Base-by-base conservation (phyloP, 106 monocot species). In the Allium sativum region DNA sequence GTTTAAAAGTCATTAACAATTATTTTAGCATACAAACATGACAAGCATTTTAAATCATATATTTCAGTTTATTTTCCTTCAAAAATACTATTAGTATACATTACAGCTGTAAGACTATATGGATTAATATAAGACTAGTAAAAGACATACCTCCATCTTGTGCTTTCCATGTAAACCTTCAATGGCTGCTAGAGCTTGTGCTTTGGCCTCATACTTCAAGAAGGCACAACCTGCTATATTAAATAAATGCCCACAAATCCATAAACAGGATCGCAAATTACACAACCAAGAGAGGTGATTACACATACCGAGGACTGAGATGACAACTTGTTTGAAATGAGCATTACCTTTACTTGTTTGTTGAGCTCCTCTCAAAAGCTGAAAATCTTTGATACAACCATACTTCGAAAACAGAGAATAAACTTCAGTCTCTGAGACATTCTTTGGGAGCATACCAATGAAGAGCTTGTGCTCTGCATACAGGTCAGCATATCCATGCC, bases 391-490 rank as follows among this genome's bases (percentile, higher is more conserved):
- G 65, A 95, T 84, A 78, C 59, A 87, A 58, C 95, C 95, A 74
- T 95, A 87, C 43, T 68, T 82, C 19, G 84, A 87, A 73, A 95
- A 95, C 40, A 95, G 70, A 58, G 65, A 54, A 58, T 74, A 72
- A 64, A 95, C 70, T 73, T 95, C 95, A 50, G 71, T 71, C 31
- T 90, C 90, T 58, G 84, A 73, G 4, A 87, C 77, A 64, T 90
- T 95, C 73, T 95, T 95, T 48, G 95, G 95, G 70, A 95, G 90
- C 95, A 95, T 95, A 43, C 95, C 95, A 74, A 95, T 56, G 65
- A 95, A 95, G 69, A 95, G 86, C 52, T 95, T 95, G 74, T 90
- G 87, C 64, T 95, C 95, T 90, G 79, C 8, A 72, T 52, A 61
- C 18, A 54, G 56, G 40, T 17, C 45, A 64, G 31, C 31, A 31